These are phyloP conservation scores for Gliomastix tumulicola DNA, from an alignment of 2,329 filamentous ascomycete species.

Conservation along the genomic window DNA sequence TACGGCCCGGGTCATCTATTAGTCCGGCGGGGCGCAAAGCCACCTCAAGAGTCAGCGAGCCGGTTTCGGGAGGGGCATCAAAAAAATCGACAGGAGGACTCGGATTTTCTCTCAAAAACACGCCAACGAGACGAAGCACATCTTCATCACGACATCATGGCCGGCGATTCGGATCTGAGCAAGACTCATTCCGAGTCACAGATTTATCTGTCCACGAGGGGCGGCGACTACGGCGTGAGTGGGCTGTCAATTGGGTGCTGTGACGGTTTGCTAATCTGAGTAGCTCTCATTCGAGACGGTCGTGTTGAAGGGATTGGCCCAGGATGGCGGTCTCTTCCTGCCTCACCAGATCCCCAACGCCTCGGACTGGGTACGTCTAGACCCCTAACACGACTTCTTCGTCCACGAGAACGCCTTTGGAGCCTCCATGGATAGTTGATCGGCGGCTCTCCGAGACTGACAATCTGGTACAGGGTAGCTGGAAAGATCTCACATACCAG, in stretches of 20 bases:
- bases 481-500: conserved; percentile 72
- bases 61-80: no score
- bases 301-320: conserved; percentile 80
- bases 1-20: no score
- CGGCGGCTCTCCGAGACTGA: no score
- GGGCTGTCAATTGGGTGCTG: background rate
- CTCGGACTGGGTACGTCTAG: conserved; percentile 1
- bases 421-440: no score
- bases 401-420: no score
- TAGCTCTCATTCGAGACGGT: conserved; percentile 87
- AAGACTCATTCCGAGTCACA: conserved; percentile 36
- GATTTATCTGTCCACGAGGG: conserved; percentile 43
- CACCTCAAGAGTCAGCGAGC: no score
- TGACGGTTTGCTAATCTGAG: background rate
- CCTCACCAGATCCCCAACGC: conserved; percentile 71
- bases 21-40: no score
- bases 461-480: conserved; percentile 50
- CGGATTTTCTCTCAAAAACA: no score
- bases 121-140: no score
- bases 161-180: background rate
- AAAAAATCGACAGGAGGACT: no score
- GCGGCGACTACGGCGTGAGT: conserved; percentile 40
- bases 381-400: no score
- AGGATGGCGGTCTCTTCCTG: conserved; percentile 84
- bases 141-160: background rate